Conservation (phyloP, 2,329 filamentous ascomycete species). For the Penicillium sp. region DNA sequence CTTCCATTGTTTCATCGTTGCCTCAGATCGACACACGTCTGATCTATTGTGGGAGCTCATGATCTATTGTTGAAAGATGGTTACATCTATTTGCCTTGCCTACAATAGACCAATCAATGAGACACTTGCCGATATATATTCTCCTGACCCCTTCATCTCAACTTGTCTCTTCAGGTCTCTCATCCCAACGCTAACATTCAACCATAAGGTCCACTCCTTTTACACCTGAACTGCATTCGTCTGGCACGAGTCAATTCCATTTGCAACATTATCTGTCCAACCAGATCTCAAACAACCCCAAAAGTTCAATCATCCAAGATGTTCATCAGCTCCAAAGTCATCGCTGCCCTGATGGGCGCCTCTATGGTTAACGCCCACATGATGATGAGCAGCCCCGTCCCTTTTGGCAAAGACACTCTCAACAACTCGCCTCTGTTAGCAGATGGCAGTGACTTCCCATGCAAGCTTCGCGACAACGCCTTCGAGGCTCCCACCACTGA, state of each 20-base stretch:
- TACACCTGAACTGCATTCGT: constrained; percentile 28
- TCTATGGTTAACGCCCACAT: constrained; percentile 70
- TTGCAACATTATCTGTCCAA: constrained; percentile 21
- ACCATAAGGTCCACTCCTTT: constrained; percentile 21
- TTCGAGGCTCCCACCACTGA: constrained; percentile 42
- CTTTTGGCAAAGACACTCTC: constrained; percentile 53
- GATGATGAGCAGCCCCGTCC: constrained; percentile 65
- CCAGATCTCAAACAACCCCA: constrained; percentile 3
- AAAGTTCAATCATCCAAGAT: constrained; percentile 21
- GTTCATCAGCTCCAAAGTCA: constrained; percentile 29
- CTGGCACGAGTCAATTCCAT: constrained; percentile 35
- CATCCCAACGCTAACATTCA: constrained; percentile 11
- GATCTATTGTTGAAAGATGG: background rate
- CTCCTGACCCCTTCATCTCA: background rate
- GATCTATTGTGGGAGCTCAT: background rate
- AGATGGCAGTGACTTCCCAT: constrained; percentile 72
- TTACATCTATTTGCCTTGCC: background rate
- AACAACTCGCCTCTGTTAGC: constrained; percentile 64
- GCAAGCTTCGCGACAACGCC: constrained; percentile 61
- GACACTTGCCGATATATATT: constrained; percentile 2
- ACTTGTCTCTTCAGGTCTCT: background rate
- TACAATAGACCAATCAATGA: background rate
- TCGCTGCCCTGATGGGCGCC: constrained; percentile 50
- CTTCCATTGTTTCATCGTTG: background rate
- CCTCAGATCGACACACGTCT: background rate